phyloP scores from a whole-genome alignment of 225 moss, liverwort and hornwort genomes.

The Physcomitrellopsis africana region DNA sequence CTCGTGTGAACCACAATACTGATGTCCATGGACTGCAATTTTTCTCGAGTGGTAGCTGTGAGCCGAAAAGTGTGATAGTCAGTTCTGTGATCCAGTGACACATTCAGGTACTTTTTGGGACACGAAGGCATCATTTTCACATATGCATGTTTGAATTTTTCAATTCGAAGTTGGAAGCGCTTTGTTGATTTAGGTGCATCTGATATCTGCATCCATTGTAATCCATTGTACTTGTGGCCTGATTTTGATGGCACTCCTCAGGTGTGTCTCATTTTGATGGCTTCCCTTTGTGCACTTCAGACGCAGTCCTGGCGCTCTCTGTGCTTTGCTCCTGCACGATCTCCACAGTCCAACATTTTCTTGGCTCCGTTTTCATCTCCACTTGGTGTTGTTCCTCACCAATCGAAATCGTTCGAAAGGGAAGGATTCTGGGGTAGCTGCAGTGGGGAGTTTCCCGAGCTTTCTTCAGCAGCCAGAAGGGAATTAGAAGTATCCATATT shows the following conservation, averaged over 20 bases:
- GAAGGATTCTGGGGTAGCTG: constrained; percentile 10
- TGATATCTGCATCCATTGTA: constrained; percentile 9
- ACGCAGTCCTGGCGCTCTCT: constrained; percentile 28
- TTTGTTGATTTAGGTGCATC: not conserved
- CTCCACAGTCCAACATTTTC: constrained; percentile 15
- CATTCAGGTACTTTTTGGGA: constrained; percentile 20
- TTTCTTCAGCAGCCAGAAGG: constrained; percentile 31
- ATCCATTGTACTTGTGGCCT: constrained; percentile 29
- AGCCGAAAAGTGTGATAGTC: constrained; percentile 11
- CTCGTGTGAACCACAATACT: constrained; percentile 8
- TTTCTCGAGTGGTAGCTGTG: constrained; percentile 2
- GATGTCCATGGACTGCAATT: constrained; percentile 18
- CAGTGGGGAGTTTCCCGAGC: not conserved
- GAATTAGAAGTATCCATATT: constrained; percentile 16
- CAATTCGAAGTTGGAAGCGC: not conserved
- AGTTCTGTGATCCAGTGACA: constrained; percentile 14
- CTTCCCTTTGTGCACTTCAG: constrained; percentile 39
- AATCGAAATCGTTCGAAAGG: constrained; percentile 23
- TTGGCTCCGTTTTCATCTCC: constrained; percentile 18
- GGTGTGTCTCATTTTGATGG: constrained; percentile 49
- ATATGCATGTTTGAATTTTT: not conserved
- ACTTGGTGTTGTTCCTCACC: constrained; percentile 13
- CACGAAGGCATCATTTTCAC: not conserved
- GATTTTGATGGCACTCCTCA: constrained; percentile 39
- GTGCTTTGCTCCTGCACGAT: constrained; percentile 24